Evolutionary conservation across 768 basidiomycete species (phyloP).

Genomic region (Calocera viscosa): DNA sequence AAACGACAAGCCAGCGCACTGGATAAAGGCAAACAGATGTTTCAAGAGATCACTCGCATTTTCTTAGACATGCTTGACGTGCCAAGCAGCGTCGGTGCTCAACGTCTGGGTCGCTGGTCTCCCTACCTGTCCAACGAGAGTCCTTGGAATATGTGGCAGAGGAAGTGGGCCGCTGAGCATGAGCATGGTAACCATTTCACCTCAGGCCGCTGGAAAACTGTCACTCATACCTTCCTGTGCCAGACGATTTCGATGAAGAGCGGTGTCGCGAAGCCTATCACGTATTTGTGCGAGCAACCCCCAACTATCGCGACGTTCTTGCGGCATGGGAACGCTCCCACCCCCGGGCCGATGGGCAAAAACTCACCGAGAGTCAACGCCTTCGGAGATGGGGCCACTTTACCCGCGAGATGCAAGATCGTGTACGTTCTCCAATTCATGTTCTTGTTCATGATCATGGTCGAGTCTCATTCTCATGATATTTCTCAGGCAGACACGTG

Average conservation of each 20-base stretch:
- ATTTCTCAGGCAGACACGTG: not conserved
- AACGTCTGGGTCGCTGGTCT: not conserved
- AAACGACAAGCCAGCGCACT: not conserved
- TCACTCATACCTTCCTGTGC: not conserved
- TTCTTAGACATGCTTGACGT: conserved; percentile 1
- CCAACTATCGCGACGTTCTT: not conserved
- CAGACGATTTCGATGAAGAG: not conserved
- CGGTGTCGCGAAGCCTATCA: not conserved
- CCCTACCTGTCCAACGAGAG: not conserved
- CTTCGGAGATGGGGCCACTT: not conserved
- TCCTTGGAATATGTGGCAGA: conserved; percentile 1
- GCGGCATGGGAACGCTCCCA: not conserved
- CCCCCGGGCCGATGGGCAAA: not conserved
- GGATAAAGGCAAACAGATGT: not conserved
- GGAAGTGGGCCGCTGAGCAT: not conserved
- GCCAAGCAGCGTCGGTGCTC: not conserved
- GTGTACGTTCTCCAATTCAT: not conserved
- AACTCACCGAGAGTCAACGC: not conserved
- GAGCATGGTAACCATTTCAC: not conserved
- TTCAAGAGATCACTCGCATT: not conserved
- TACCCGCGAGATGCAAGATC: not conserved
- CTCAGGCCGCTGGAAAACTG: not conserved
- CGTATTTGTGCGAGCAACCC: not conserved
- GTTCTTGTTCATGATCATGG: not conserved
- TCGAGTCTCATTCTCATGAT: not conserved